Base-by-base conservation (phyloP, 768 basidiomycete genomes). In the Coprinopsis strossmayeri region DNA sequence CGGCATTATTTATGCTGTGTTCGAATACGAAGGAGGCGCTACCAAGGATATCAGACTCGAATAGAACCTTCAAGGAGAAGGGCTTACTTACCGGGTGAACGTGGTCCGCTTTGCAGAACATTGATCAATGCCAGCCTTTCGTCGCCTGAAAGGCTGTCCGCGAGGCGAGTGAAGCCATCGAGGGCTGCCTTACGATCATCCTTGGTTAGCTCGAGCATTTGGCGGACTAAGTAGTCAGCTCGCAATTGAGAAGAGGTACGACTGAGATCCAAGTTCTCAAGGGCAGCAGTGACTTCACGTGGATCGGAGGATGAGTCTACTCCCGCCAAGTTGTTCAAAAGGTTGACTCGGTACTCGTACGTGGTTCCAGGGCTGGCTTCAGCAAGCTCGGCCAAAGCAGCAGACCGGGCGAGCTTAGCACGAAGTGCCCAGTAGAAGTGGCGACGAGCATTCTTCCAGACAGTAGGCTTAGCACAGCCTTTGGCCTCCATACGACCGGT, bases 401-500 rank as follows among this genome's bases (percentile, higher is more conserved):
- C 67, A 1, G 84, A 84, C 47, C 77, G 80, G 21, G 86, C 85
- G 26, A 89, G 67, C 45, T 85, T 83, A n/a, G 85, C 84, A 37
- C 94, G 86, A 25, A 91, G 76, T 35, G 88, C 81, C 93, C 92
- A 96, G 70, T 95, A 95, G 77, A 97, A 94, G 61, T 83, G 77
- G 52, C 92, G 79, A 51, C 91, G 84, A 48, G 93, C 82, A 45
- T 88, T 77, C 66, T 88, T 91, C 94, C 94, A 97, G 39, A 83
- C 78, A 24, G 81, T 74, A 17, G 90, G 75, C 53, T 84, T 86
- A 5, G 94, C 94, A 55, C 94, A 94, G 15, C 91, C 92, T 69
- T 97, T 97, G 23, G 94, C 94, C 68, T 96, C 91, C 93, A 96
- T 95, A 40, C 94, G 91, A 41, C 93, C 93, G 38, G 81, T 78